phyloP scores from a whole-genome alignment of 345 rosid species.

The Kandelia obovata region DNA sequence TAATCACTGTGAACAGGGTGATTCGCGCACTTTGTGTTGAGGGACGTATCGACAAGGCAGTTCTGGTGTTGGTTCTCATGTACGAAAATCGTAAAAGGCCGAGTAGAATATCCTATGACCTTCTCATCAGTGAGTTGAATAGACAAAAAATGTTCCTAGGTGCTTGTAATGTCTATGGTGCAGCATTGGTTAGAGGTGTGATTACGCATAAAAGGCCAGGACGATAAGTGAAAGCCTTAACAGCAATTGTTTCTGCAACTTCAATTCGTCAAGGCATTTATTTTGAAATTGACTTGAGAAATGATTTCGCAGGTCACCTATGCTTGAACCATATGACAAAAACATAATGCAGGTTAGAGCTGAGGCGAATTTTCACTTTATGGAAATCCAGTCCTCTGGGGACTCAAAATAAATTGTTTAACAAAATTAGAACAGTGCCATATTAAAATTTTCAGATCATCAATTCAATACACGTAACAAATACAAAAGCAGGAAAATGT shows the following conservation, averaged over 20 bases:
- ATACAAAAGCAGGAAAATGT: too few relatives aligned
- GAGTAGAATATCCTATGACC: constrained; percentile 31
- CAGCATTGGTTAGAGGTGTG: constrained; percentile 52
- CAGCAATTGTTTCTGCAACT: not conserved
- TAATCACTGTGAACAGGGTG: constrained; percentile 33
- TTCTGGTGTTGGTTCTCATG: constrained; percentile 36
- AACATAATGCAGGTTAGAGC: too few relatives aligned
- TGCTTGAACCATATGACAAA: not conserved
- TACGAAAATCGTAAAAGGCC: constrained; percentile 32
- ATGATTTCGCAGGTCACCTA: not conserved
- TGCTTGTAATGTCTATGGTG: constrained; percentile 44
- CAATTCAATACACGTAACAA: too few relatives aligned
- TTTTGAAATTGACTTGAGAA: not conserved
- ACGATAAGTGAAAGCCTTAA: not conserved
- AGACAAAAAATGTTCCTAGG: constrained; percentile 23
- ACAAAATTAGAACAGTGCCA: too few relatives aligned
- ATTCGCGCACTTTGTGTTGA: constrained; percentile 40
- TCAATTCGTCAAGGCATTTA: not conserved
- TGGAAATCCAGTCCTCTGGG: too few relatives aligned
- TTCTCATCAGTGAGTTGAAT: constrained; percentile 45
- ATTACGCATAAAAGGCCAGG: constrained; percentile 33
- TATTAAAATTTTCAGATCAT: too few relatives aligned
- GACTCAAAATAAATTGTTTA: too few relatives aligned
- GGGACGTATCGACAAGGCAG: constrained; percentile 41
- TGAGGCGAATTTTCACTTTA: too few relatives aligned